Percentiles rank a stretch among this genome's conserved stretches.
Conservation (phyloP, 441 rosid species). For the Gossypium aridum region DNA sequence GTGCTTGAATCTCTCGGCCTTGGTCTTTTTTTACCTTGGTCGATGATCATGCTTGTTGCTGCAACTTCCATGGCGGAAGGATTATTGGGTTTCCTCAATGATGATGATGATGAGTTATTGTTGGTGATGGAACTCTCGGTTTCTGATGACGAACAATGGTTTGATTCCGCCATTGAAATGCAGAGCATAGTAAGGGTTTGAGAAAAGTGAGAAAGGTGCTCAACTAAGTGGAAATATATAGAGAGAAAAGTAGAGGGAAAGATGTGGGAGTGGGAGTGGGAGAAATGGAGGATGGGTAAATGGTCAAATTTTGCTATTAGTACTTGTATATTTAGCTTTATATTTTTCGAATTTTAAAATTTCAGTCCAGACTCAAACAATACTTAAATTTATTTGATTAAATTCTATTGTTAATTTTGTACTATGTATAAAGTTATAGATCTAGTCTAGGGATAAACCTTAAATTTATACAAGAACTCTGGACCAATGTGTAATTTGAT, state of each 20-base stretch:
- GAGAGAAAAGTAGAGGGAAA: not conserved
- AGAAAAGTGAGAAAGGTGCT: not conserved
- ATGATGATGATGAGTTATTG: not conserved
- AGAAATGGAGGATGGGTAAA: too few species aligned
- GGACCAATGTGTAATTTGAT: too few species aligned
- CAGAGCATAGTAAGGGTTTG: not conserved
- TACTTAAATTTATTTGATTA: too few species aligned
- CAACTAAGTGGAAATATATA: not conserved
- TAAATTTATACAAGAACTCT: too few species aligned
- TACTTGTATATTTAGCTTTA: too few species aligned
- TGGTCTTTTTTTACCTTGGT: not conserved
- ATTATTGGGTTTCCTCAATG: not conserved
- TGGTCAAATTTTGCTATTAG: too few species aligned
- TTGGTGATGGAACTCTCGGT: constrained; percentile 6
- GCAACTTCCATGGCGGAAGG: not conserved
- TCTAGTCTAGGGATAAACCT: too few species aligned
- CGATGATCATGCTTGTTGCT: not conserved
- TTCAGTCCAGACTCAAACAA: too few species aligned
- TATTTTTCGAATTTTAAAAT: too few species aligned
- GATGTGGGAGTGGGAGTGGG: too few species aligned
- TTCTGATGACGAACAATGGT: constrained; percentile 7
- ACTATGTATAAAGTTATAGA: too few species aligned
- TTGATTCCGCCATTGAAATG: not conserved
- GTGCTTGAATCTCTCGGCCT: not conserved
- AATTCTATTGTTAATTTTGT: too few species aligned